Evolutionary conservation across 2,329 filamentous ascomycete genomes (phyloP), one percentile per base, ranked within the genome.

Genomic region (Cytospora paraplurivora): DNA sequence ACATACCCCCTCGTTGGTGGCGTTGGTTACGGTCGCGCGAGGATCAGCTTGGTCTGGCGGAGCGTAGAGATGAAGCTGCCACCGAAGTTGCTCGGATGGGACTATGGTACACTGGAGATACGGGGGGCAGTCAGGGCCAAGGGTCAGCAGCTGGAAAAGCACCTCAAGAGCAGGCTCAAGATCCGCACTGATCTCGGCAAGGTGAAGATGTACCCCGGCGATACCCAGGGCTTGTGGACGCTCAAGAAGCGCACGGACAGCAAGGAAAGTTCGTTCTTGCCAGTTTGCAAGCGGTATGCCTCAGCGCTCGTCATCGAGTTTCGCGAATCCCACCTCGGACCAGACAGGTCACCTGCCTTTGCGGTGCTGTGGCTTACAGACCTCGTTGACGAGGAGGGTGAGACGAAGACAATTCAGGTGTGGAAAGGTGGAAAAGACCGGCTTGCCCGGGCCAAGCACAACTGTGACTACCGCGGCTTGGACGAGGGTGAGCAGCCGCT

Each of bases 1-100:
- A 85, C 79, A 64, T 92, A 85, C 71, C 89, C 90, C 0, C 74
- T 93, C 3, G 81, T 85, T 7, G 90, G 90, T 3, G 90, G 90
- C 0, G 82, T 92, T n/a, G 90, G 89, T 3, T 90, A 86, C 68
- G 90, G 90, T 1, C 82, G 88, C 50, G 82, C 85, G 47, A 80
- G 89, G 12, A 81, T 93, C 62, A 91, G 88, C 17, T 81, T 92
- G 78, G 86, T 92, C 2, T 92, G 90, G 81, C 83, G 90, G 52
- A 89, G 87, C 62, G 81, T 92, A 3, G 82, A 88, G 63, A 74
- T 90, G 1, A 81, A 88, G 68, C 76, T 87, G 1, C 86, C 87
- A 1, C 77, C 74, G 7, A 79, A 84, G 57, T 73, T 88, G 37
- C 75, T 85, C 0, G 90, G 90, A 1, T 92, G 89, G 88, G 86